Evolutionary conservation across 306 rosid species (phyloP).

Genomic region (Morella rubra): DNA sequence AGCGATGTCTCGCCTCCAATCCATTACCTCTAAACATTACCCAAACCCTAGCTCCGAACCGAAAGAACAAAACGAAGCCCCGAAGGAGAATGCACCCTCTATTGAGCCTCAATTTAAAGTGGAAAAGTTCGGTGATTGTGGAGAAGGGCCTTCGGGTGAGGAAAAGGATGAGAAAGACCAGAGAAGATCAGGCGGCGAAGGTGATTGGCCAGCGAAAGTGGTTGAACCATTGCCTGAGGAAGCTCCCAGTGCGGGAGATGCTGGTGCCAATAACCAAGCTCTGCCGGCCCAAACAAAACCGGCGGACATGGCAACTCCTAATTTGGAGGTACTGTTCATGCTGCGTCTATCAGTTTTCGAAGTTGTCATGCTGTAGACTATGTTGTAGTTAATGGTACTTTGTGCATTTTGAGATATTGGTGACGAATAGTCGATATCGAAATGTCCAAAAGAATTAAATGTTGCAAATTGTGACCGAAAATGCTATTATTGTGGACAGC

Average conservation of each 20-base stretch:
- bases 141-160: slow-evolving; percentile 50
- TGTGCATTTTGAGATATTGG: not conserved
- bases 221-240: slow-evolving; percentile 35
- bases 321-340: slow-evolving; percentile 33
- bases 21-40: slow-evolving; percentile 32
- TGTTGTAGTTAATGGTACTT: not conserved
- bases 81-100: slow-evolving; percentile 13
- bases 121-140: slow-evolving; percentile 27
- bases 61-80: slow-evolving; percentile 21
- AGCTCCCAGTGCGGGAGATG: slow-evolving; percentile 36
- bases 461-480: not conserved
- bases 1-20: slow-evolving; percentile 60
- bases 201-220: slow-evolving; percentile 29
- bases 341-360: not conserved
- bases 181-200: slow-evolving; percentile 27
- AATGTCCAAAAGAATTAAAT: too few relatives aligned
- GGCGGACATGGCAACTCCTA: slow-evolving; percentile 38
- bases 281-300: slow-evolving; percentile 30
- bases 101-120: slow-evolving; percentile 19
- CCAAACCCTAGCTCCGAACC: slow-evolving; percentile 29
- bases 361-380: not conserved
- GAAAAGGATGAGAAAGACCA: slow-evolving; percentile 30
- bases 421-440: not conserved
- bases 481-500: not conserved
- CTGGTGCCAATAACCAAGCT: slow-evolving; percentile 21